Evolutionary conservation across 129 eudicot species (phyloP).

Genomic region (Kitagawia praeruptora): DNA sequence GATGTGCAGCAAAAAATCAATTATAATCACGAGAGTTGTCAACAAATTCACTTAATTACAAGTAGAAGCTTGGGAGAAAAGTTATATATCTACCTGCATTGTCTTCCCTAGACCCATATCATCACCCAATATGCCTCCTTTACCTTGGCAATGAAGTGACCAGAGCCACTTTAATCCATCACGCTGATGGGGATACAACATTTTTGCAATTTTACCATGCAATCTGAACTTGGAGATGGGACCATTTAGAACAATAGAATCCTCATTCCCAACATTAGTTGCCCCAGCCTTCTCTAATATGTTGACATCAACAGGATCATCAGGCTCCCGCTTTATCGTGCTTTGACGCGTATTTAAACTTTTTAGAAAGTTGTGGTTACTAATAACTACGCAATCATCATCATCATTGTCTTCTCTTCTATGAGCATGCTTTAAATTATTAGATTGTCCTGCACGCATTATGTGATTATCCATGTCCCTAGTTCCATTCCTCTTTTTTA

Average conservation of each 20-base stretch:
- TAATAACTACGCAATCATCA: slow-evolving; percentile 49
- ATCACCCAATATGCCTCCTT: slow-evolving; percentile 96
- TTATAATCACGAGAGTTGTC: neutral
- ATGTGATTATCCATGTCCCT: slow-evolving; percentile 13
- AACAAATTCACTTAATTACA: neutral
- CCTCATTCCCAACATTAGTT: slow-evolving; percentile 22
- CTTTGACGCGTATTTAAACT: slow-evolving; percentile 22
- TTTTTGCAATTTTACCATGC: slow-evolving; percentile 54
- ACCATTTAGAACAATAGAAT: slow-evolving; percentile 41
- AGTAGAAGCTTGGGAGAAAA: slow-evolving; percentile 4
- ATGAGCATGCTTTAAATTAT: slow-evolving; percentile 1
- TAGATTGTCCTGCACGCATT: slow-evolving; percentile 12
- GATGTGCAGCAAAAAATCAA: neutral
- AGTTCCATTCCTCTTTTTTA: slow-evolving; percentile 11
- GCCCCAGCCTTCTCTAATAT: slow-evolving; percentile 26
- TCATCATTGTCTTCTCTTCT: slow-evolving; percentile 21
- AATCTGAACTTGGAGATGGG: slow-evolving; percentile 43
- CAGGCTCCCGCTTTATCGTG: slow-evolving; percentile 20
- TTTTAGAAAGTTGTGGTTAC: slow-evolving; percentile 21
- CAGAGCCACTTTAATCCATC: slow-evolving; percentile 98
- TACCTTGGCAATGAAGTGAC: slow-evolving; percentile 91
- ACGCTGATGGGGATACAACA: slow-evolving; percentile 94
- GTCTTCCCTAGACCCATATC: slow-evolving; percentile 99
- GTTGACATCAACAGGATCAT: slow-evolving; percentile 28
- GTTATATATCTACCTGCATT: slow-evolving; percentile 62